Conservation (phyloP, 2,329 filamentous ascomycete species). For the Alternaria sp. region DNA sequence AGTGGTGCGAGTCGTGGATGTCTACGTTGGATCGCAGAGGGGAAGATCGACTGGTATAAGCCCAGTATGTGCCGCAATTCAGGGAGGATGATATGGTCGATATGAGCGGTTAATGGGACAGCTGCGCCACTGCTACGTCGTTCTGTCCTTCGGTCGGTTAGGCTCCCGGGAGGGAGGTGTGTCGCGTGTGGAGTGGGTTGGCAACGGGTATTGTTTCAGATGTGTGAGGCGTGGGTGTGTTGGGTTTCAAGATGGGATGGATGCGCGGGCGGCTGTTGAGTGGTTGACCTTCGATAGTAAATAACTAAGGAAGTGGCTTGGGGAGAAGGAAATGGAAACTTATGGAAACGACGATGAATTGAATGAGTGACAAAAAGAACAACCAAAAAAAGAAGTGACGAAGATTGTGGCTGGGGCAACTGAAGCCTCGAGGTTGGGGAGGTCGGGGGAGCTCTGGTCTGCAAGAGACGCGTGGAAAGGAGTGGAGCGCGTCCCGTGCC, state of each 20-base stretch:
- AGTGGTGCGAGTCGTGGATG: background rate
- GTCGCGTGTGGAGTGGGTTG: conserved; percentile 21
- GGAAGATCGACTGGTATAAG: conserved; percentile 5
- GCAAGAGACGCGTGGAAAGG: conserved; percentile 21
- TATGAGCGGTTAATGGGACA: conserved; percentile 1
- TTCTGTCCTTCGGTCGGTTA: conserved; percentile 15
- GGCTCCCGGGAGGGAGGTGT: conserved; percentile 18
- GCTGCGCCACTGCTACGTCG: conserved; percentile 11
- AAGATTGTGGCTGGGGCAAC: conserved; percentile 20
- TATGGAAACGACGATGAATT: background rate
- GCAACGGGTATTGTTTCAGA: conserved; percentile 13
- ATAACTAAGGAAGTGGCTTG: background rate
- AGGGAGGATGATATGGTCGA: conserved; percentile 1
- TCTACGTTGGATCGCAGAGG: background rate
- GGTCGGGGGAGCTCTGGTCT: conserved; percentile 21
- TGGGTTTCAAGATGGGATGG: conserved; percentile 5
- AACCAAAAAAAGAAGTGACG: background rate
- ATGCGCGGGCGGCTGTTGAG: background rate
- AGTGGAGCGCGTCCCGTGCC: conserved; percentile 6
- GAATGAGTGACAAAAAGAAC: background rate
- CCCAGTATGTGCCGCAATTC: conserved; percentile 5
- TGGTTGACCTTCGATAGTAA: background rate
- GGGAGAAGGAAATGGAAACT: background rate
- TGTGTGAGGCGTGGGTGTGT: conserved; percentile 7
- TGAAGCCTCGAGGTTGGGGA: conserved; percentile 6